phyloP scores from a whole-genome alignment of 2,329 filamentous ascomycete species.

The Botrytis tulipae region DNA sequence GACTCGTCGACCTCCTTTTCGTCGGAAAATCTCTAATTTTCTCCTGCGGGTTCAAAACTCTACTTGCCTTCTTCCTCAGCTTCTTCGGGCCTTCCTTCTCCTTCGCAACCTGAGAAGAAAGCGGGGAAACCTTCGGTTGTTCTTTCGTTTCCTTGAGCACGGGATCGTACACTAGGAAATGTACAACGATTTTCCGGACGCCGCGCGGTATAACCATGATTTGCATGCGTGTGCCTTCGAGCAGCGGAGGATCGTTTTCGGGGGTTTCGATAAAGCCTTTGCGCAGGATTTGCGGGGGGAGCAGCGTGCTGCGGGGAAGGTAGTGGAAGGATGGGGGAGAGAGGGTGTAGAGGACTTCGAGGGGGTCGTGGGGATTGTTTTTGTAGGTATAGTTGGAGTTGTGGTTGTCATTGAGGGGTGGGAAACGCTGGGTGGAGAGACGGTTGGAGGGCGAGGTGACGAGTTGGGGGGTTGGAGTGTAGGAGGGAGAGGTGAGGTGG shows the following conservation, averaged over 20 bases:
- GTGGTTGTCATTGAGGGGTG: neutral
- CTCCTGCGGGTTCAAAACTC: neutral
- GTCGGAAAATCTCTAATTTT: neutral
- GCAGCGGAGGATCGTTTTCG: constrained; percentile 23
- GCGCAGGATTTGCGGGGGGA: constrained; percentile 3
- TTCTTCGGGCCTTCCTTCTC: neutral
- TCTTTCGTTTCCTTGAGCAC: neutral
- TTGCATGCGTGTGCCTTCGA: constrained; percentile 27
- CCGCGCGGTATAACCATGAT: constrained; percentile 24
- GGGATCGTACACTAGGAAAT: constrained; percentile 20
- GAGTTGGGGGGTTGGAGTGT: too few species aligned
- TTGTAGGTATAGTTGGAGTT: neutral
- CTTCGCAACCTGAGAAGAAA: neutral
- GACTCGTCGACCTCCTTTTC: neutral
- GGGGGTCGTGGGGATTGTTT: constrained; percentile 15
- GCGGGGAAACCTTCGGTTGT: neutral
- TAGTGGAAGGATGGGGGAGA: constrained; percentile 21
- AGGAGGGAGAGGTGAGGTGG: neutral
- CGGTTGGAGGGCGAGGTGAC: neutral
- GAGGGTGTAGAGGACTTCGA: constrained; percentile 28
- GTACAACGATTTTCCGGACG: constrained; percentile 10
- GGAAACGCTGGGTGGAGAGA: neutral
- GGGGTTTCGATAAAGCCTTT: constrained; percentile 20
- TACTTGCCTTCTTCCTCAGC: neutral
- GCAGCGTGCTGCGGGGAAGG: constrained; percentile 19